Evolutionary conservation across 2,329 filamentous ascomycete genomes (phyloP), one percentile per base, ranked within the genome.

Genomic region (Stemphylium lycopersici): DNA sequence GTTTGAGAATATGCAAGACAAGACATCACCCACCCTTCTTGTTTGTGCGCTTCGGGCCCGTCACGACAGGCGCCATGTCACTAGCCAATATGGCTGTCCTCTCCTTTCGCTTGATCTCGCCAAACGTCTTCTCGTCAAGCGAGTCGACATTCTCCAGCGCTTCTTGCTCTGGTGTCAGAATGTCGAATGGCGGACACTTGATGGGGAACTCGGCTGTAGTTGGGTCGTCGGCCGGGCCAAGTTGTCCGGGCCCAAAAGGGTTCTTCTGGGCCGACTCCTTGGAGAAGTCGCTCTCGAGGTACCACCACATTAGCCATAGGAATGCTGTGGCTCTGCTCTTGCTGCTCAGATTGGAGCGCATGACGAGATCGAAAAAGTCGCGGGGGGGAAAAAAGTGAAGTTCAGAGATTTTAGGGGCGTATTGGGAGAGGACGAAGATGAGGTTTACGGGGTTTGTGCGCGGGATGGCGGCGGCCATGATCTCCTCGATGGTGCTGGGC

Each of bases 261-360:
- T 99, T 99, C 65, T 90, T 88, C 42, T 91, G 83, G 39, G 91
- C 93, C 51, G 90, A 91, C 67, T 96, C 90, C 65, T 89, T 87
- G 0, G 90, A 90, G 65, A 97, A 98, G 72, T 97, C 91, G 24
- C 93, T 96, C 74, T 99, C 95, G 15, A 99, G 83, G 71, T 99
- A 98, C 81, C 95, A 97, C 95, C 95, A 99, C 87, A 99, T 96
- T 59, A 99, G 81, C 95, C 95, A 99, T 16, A 99, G 79, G 66
- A 99, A 99, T 0, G 93, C 93, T 39, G 81, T 87, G 1, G 95
- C 93, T 59, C 95, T 86, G 58, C 91, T 96, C 63, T 82, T 79
- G 75, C 93, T 98, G 52, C 88, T 91, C 56, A 91, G 84, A 20
- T 90, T 89, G 1, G 88, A 88, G 70, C 91, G 88, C 93, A 98